A percentile compares a stretch with the other conserved stretches of the same genome.
Conservation (phyloP, 345 rosid species). For the Clausena lansium region DNA sequence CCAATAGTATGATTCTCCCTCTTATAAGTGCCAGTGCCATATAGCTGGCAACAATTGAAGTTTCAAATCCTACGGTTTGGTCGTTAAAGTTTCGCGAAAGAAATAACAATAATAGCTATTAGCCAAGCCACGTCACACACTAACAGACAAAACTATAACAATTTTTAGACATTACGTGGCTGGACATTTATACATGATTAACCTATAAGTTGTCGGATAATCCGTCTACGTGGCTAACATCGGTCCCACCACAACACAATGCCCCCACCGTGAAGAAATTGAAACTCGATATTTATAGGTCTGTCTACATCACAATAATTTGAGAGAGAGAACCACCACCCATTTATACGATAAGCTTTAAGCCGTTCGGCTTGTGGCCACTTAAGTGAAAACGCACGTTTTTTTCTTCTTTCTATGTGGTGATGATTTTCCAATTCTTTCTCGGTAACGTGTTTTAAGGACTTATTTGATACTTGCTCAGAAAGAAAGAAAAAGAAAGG, state of each 20-base stretch:
- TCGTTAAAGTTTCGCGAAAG: constrained; percentile 13
- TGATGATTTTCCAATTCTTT: too few relatives aligned
- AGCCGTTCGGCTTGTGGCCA: neutral
- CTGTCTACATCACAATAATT: constrained; percentile 27
- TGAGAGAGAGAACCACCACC: constrained; percentile 1
- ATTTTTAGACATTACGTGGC: constrained; percentile 13
- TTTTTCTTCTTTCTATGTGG: too few relatives aligned
- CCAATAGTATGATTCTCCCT: constrained; percentile 33
- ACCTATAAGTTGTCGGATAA: neutral
- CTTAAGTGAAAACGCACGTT: too few relatives aligned
- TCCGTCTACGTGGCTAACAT: neutral
- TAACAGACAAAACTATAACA: constrained; percentile 23
- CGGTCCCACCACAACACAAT: neutral
- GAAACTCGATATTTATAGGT: constrained; percentile 11
- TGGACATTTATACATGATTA: neutral
- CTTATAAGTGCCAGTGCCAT: constrained; percentile 37
- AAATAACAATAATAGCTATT: too few relatives aligned
- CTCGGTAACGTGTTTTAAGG: too few relatives aligned
- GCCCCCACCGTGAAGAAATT: neutral
- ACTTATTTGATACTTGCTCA: too few relatives aligned
- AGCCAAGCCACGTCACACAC: constrained; percentile 12
- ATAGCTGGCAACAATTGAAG: constrained; percentile 49
- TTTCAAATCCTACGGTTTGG: constrained; percentile 21
- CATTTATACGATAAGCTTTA: too few relatives aligned
- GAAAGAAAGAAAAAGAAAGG: too few relatives aligned